Base-by-base conservation (phyloP, 2,329 filamentous ascomycete genomes). In the Ceratocystis cubensis region DNA sequence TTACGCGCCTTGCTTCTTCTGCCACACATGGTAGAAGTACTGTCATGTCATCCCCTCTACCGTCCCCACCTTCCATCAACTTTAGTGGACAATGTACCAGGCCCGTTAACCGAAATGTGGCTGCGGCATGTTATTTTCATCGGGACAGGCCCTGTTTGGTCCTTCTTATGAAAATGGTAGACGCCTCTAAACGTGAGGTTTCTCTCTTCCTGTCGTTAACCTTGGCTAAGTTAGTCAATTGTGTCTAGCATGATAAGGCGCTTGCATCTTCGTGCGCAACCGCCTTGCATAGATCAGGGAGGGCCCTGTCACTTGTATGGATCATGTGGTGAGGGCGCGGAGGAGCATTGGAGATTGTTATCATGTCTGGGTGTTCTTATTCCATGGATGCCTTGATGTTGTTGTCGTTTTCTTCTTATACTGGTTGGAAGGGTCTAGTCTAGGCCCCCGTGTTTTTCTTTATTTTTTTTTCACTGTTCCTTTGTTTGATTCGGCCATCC, bases 391-490 rank as follows among this genome's bases (percentile, higher is more conserved):
- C 22, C 25, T 28, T 53, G 48, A 25, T 53, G 20, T 17, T 41
- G 37, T 41, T 10, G 10, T 22, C 3, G 22, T 50, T 53, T 20
- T 20, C 1, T 53, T 48, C 8, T 48, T n/a, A 53, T 28, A 53
- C 48, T 28, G 22, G 8, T 25, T 41, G 48, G 20, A 3, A 28
- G 22, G 20, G 17, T 50, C n/a, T 53, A 53, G 48, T 53, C 48
- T 28, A 37, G 46, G 5, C 10, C 15, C 33, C 41, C 30, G 28
- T 65, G 46, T 48, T 17, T 64, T 50, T 41, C 20, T 45, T 46
- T 65, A 3, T 46, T 25, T 63, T 48, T 62, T n/a, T 65, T 53
- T n/a, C 28, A 20, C 37, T 61, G 6, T 62, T 63, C 41, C 41
- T 48, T 62, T 66, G 61, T 53, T 63, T 45, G n/a, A 10, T 25